These are phyloP conservation scores for Yamadazyma olivae DNA, from an alignment of 805 yeast genomes.

Conservation along the genomic window DNA sequence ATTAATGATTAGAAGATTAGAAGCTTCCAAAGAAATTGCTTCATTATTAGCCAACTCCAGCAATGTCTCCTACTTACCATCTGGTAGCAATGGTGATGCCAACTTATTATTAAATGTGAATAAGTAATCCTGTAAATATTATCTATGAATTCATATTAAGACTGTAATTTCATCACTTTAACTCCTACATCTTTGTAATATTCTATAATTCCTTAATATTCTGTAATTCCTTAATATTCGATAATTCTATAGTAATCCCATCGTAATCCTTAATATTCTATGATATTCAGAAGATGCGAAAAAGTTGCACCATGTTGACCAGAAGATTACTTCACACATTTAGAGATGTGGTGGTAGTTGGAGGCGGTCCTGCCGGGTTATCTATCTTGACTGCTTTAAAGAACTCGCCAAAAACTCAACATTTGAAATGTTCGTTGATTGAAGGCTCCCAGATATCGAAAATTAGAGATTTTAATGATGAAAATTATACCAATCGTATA, in stretches of 20 bases:
- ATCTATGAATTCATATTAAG: too few relatives aligned
- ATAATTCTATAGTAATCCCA: too few relatives aligned
- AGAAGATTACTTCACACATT: slow-evolving; percentile 7
- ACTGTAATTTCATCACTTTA: too few relatives aligned
- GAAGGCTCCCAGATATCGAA: slow-evolving; percentile 66
- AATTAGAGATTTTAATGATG: slow-evolving; percentile 50
- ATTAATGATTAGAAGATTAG: slow-evolving; percentile 88
- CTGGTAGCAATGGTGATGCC: slow-evolving; percentile 43
- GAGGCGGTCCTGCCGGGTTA: slow-evolving; percentile 97
- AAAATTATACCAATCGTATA: slow-evolving; percentile 72
- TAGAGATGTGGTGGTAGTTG: slow-evolving; percentile 82
- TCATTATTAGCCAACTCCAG: slow-evolving; percentile 76
- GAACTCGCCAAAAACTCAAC: slow-evolving; percentile 56
- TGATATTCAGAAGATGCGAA: too few relatives aligned
- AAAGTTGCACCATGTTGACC: slow-evolving; percentile 4
- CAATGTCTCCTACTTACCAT: slow-evolving; percentile 87
- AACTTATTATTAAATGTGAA: slow-evolving; percentile 66
- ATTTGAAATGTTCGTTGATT: slow-evolving; percentile 62
- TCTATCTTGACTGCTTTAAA: slow-evolving; percentile 81
- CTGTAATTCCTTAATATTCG: too few relatives aligned
- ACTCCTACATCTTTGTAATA: too few relatives aligned
- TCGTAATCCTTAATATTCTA: too few relatives aligned
- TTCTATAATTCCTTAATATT: too few relatives aligned
- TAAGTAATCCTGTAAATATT: slow-evolving; percentile 17
- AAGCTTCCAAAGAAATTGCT: slow-evolving; percentile 96